Evolutionary conservation across 805 yeast genomes (phyloP).

Genomic region (Barnettozyma pratensis): DNA sequence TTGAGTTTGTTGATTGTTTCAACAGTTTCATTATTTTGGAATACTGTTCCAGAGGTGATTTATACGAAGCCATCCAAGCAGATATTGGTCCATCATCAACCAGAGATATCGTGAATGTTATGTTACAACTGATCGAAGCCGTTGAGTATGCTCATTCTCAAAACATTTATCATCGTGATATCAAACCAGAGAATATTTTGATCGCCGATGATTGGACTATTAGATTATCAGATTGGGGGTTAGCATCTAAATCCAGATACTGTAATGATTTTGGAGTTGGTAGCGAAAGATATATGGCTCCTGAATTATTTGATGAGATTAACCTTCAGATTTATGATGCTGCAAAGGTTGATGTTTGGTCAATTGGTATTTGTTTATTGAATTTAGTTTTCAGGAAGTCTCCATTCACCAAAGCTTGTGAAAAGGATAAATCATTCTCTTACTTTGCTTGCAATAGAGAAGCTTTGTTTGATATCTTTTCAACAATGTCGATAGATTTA

Average conservation of each 20-base stretch:
- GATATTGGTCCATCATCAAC: constrained; percentile 52
- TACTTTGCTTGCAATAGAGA: constrained; percentile 87
- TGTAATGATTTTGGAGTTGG: constrained; percentile 83
- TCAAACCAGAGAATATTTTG: constrained; percentile 75
- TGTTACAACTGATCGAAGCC: constrained; percentile 64
- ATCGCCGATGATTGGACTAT: constrained; percentile 48
- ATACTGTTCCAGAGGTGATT: constrained; percentile 82
- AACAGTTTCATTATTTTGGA: constrained; percentile 73
- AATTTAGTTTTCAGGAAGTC: constrained; percentile 85
- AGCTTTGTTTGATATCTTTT: constrained; percentile 85
- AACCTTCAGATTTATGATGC: constrained; percentile 63
- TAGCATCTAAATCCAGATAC: constrained; percentile 46
- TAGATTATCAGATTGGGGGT: constrained; percentile 73
- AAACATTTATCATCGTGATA: constrained; percentile 77
- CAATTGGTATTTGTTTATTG: constrained; percentile 76
- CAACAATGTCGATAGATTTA: constrained; percentile 80
- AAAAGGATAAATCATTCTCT: constrained; percentile 73
- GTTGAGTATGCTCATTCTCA: constrained; percentile 65
- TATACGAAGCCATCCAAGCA: constrained; percentile 70
- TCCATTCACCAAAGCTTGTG: constrained; percentile 79
- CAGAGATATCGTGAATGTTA: constrained; percentile 45
- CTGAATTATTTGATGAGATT: constrained; percentile 70
- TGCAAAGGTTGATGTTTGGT: constrained; percentile 83
- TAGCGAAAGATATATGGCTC: constrained; percentile 91
- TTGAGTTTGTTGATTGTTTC: constrained; percentile 55